These are phyloP conservation scores for Fomitopsis serialis DNA, from an alignment of 768 basidiomycete genomes.

Conservation along the genomic window DNA sequence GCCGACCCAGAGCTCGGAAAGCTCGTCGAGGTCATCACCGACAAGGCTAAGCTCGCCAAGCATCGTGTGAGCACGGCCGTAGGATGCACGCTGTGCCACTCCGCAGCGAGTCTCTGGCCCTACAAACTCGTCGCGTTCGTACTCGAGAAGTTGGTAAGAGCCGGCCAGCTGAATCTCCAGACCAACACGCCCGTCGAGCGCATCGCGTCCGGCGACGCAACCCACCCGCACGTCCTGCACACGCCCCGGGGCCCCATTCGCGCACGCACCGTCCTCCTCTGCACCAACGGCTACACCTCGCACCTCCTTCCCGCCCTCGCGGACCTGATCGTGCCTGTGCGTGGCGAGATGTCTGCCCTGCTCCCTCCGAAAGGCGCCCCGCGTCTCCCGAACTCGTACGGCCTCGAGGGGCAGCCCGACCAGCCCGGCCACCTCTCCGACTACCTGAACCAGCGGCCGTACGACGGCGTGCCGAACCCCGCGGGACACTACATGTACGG, in stretches of 20 bases:
- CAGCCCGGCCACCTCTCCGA: constrained; percentile 37
- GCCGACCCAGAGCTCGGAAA: not conserved
- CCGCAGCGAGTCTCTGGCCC: constrained; percentile 24
- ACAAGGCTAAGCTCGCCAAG: not conserved
- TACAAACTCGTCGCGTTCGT: constrained; percentile 64
- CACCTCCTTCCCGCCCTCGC: constrained; percentile 63
- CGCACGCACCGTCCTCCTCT: constrained; percentile 70
- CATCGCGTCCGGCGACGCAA: constrained; percentile 9
- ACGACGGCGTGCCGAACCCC: constrained; percentile 35
- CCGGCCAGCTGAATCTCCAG: constrained; percentile 48
- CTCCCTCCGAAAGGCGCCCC: constrained; percentile 37
- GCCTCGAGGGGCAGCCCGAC: not conserved
- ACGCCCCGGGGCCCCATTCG: constrained; percentile 57
- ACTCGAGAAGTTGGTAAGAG: constrained; percentile 43
- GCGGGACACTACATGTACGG: constrained; percentile 24
- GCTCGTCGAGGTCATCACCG: not conserved
- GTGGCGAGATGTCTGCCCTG: constrained; percentile 64
- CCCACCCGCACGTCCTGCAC: constrained; percentile 40
- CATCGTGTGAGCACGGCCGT: not conserved
- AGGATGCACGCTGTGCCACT: not conserved
- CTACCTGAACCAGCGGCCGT: constrained; percentile 61
- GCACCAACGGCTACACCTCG: constrained; percentile 82
- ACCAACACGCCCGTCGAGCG: constrained; percentile 50
- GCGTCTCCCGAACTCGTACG: not conserved
- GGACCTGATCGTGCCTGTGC: constrained; percentile 53